Percentiles rank a stretch among this genome's conserved stretches.
These are phyloP conservation scores for Nemania bipapillata DNA, from an alignment of 2,329 filamentous ascomycete species.

Conservation along the genomic window DNA sequence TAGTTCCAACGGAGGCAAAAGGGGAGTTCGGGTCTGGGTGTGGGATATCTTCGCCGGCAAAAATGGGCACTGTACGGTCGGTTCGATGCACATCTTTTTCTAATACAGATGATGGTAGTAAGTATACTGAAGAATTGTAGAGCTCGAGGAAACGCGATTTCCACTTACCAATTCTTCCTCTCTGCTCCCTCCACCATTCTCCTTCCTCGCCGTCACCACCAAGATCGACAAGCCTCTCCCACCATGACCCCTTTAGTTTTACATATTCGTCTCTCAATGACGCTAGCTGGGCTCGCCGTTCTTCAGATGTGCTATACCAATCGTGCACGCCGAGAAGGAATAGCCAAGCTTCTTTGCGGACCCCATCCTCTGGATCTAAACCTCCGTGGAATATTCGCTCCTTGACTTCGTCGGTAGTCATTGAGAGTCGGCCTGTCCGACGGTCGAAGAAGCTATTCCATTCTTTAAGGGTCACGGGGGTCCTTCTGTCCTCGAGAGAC, in stretches of 20 bases:
- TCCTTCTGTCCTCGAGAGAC: conserved; percentile 79
- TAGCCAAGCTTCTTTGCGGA: conserved; percentile 95
- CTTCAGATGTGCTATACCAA: conserved; percentile 89
- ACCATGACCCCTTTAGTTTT: conserved; percentile 92
- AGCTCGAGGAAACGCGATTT: conserved; percentile 17
- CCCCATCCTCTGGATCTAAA: conserved; percentile 85
- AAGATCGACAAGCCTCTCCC: conserved; percentile 89
- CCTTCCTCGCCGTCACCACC: conserved; percentile 81
- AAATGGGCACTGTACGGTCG: conserved; percentile 93
- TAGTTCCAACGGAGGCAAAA: conserved; percentile 91
- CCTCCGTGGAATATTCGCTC: conserved; percentile 97
- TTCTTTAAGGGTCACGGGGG: conserved; percentile 80
- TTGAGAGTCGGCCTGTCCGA: conserved; percentile 75
- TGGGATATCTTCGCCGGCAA: conserved; percentile 93
- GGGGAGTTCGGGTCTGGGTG: conserved; percentile 96
- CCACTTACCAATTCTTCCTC: conserved; percentile 84
- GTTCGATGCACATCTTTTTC: conserved; percentile 99
- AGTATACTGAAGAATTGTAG: conserved; percentile 33
- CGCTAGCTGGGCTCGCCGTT: conserved; percentile 83
- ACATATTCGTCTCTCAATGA: conserved; percentile 93
- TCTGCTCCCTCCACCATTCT: conserved; percentile 98
- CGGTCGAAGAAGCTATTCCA: conserved; percentile 92
- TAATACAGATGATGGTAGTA: conserved; percentile 55
- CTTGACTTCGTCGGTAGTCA: conserved; percentile 92
- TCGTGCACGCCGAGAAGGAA: conserved; percentile 91